phyloP scores from a whole-genome alignment of 2,329 filamentous ascomycete genomes.

The Aspergillus versicolor region DNA sequence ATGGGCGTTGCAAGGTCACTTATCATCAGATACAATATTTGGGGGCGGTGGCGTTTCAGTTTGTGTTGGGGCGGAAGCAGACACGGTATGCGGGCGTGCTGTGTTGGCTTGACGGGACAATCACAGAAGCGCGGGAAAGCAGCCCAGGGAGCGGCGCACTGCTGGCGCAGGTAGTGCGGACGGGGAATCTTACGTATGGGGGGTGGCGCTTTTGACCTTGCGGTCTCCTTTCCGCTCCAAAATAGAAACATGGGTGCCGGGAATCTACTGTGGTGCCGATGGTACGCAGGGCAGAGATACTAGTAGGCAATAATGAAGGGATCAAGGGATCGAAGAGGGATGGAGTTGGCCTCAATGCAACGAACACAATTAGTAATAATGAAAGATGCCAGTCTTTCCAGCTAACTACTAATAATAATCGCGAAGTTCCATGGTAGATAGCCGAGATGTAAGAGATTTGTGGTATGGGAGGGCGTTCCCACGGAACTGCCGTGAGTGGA shows the following conservation, averaged over 20 bases:
- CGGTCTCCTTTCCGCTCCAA: constrained; percentile 7
- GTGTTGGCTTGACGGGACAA: constrained; percentile 62
- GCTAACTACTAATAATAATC: not conserved
- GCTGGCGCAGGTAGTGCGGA: constrained; percentile 34
- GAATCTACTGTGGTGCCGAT: too few species aligned
- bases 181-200: constrained; percentile 36
- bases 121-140: constrained; percentile 38
- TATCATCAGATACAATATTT: constrained; percentile 63
- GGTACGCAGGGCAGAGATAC: not conserved
- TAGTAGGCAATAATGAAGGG: not conserved
- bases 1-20: constrained; percentile 55
- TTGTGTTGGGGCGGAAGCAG: constrained; percentile 70
- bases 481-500: not conserved
- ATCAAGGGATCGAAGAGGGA: not conserved
- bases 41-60: constrained; percentile 67
- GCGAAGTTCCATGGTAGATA: constrained; percentile 5
- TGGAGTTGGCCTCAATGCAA: not conserved
- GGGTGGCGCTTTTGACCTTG: constrained; percentile 35
- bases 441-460: not conserved
- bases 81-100: constrained; percentile 65
- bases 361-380: not conserved
- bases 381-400: not conserved
- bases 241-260: too few species aligned
- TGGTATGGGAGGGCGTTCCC: not conserved
- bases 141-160: constrained; percentile 32